These are phyloP conservation scores for Thelonectria blattea DNA, from an alignment of 2,329 filamentous ascomycete species.

Conservation along the genomic window DNA sequence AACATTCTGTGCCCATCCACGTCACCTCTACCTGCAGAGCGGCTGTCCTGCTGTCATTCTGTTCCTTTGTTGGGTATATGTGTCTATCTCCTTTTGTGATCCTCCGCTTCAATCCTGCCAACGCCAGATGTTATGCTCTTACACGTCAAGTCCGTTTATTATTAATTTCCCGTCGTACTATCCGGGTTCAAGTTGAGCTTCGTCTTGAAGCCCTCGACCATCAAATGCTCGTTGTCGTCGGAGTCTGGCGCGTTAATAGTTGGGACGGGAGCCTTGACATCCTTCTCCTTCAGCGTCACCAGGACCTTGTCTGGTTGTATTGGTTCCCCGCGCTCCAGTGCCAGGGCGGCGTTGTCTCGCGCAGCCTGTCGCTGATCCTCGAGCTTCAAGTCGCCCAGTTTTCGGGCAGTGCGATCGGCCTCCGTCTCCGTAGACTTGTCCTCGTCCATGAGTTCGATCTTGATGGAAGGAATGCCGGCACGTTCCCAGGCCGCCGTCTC, in stretches of 20 bases:
- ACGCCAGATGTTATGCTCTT: neutral
- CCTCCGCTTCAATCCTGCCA: neutral
- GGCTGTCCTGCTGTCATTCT: neutral
- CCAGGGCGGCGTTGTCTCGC: constrained; percentile 51
- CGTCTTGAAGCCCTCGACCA: constrained; percentile 59
- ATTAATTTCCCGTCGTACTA: constrained; percentile 11
- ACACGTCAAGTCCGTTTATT: neutral
- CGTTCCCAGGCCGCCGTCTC: constrained; percentile 88
- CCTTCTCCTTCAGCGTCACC: constrained; percentile 60
- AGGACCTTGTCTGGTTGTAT: constrained; percentile 46
- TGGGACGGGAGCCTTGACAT: constrained; percentile 33
- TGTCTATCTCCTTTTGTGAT: constrained; percentile 3
- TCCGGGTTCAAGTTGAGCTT: constrained; percentile 37
- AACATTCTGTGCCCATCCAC: constrained; percentile 13
- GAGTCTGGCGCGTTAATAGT: constrained; percentile 32
- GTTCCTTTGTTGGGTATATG: constrained; percentile 25
- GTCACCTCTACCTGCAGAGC: neutral
- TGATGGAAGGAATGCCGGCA: constrained; percentile 60
- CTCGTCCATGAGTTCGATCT: constrained; percentile 72
- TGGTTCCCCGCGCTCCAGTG: constrained; percentile 55
- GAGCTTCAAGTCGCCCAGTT: constrained; percentile 51
- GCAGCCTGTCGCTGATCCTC: constrained; percentile 50
- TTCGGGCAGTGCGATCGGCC: constrained; percentile 43
- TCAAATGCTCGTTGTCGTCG: constrained; percentile 50
- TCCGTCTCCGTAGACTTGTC: constrained; percentile 57